phyloP scores from a whole-genome alignment of 805 yeast genomes.

The Saccharomycopsis guyanensis region DNA sequence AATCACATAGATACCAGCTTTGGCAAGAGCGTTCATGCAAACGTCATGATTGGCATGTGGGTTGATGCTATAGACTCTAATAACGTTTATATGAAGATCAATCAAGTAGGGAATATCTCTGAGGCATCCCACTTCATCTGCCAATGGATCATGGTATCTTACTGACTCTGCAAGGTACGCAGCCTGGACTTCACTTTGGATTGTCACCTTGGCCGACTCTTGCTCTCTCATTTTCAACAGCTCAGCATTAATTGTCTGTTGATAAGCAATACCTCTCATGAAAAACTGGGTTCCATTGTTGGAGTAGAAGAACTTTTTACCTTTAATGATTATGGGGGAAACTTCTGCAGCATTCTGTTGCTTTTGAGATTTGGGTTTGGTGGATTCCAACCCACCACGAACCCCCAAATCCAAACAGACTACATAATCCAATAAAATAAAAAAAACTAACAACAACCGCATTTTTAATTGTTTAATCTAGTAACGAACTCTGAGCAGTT shows the following conservation, averaged over 20 bases:
- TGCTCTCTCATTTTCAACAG: not conserved
- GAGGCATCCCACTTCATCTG: constrained; percentile 58
- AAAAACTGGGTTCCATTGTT: constrained; percentile 75
- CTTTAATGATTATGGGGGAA: constrained; percentile 64
- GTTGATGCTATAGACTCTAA: constrained; percentile 84
- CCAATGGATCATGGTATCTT: constrained; percentile 60
- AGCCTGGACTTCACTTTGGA: not conserved
- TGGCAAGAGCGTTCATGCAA: constrained; percentile 67
- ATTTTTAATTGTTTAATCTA: not conserved
- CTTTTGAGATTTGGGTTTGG: not conserved
- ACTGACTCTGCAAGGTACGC: not conserved
- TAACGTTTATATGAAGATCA: constrained; percentile 62
- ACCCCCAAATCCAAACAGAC: not conserved
- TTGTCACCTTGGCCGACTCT: not conserved
- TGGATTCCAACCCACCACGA: not conserved
- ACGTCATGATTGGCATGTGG: constrained; percentile 61
- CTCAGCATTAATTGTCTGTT: constrained; percentile 24
- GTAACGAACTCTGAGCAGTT: too few relatives aligned
- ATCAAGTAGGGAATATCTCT: constrained; percentile 77
- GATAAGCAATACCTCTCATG: constrained; percentile 76
- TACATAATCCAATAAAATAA: not conserved
- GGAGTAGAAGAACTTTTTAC: constrained; percentile 70
- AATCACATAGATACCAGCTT: constrained; percentile 86
- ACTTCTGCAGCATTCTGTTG: constrained; percentile 34
- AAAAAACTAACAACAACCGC: not conserved